Conservation (phyloP, 805 yeast species). For the Komagataella pastoris region DNA sequence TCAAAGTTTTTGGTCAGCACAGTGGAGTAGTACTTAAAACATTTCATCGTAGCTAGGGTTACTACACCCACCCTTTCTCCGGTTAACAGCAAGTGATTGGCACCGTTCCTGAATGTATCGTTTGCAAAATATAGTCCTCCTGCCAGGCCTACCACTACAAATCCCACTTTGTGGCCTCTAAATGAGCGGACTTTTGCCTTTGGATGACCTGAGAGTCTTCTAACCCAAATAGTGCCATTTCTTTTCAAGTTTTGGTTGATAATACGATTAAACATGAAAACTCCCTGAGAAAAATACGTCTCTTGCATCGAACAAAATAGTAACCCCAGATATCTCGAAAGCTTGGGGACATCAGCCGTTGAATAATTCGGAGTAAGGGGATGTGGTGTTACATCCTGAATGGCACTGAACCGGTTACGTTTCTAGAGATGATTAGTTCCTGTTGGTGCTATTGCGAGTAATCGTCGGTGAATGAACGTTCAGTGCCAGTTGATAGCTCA, state of each 20-base stretch:
- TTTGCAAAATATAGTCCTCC: not conserved
- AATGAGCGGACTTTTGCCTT: not conserved
- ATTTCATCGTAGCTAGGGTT: conserved; percentile 52
- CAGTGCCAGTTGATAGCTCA: too few relatives aligned
- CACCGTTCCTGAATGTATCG: not conserved
- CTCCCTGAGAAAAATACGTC: not conserved
- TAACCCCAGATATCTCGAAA: not conserved
- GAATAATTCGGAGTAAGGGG: not conserved
- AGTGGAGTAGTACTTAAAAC: conserved; percentile 58
- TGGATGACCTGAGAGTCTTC: not conserved
- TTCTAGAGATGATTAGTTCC: too few relatives aligned
- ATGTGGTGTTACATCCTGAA: not conserved
- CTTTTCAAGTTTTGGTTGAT: not conserved
- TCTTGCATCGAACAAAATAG: not conserved
- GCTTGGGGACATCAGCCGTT: not conserved
- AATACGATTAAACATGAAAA: not conserved
- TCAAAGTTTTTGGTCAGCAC: conserved; percentile 33
- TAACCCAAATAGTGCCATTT: not conserved
- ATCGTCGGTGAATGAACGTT: too few relatives aligned
- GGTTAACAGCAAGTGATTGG: conserved; percentile 16
- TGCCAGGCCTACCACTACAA: not conserved
- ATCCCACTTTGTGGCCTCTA: not conserved
- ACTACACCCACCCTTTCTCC: conserved; percentile 48
- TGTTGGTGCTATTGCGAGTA: too few relatives aligned
- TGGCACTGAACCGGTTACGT: not conserved